Evolutionary conservation across 2,329 filamentous ascomycete species (phyloP).

Genomic region (Colletotrichum scovillei): DNA sequence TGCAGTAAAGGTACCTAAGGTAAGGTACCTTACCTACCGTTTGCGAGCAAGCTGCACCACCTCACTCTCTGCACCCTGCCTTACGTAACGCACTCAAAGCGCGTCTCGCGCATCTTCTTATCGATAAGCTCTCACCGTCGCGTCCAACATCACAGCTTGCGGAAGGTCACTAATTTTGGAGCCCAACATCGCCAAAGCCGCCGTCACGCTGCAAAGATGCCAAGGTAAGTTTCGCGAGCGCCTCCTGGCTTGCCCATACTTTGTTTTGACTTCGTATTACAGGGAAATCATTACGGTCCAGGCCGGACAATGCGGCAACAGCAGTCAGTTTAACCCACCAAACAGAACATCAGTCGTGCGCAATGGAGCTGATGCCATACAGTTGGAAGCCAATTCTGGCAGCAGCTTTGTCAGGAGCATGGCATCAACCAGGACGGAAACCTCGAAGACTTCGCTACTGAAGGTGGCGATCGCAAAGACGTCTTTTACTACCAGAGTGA

Average conservation of each 20-base stretch:
- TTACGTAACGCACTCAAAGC: slow-evolving; percentile 11
- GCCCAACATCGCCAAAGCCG: slow-evolving; percentile 24
- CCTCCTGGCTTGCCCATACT: background rate
- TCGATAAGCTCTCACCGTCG: slow-evolving; percentile 35
- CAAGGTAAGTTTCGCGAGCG: slow-evolving; percentile 23
- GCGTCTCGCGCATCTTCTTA: slow-evolving; percentile 33
- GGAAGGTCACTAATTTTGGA: slow-evolving; percentile 11
- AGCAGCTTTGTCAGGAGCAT: slow-evolving; percentile 97
- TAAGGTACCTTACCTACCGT: background rate
- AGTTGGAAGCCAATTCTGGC: slow-evolving; percentile 99
- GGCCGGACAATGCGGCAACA: slow-evolving; percentile 99
- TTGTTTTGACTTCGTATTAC: slow-evolving; percentile 3
- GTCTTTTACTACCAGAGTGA: slow-evolving; percentile 99
- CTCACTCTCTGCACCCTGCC: too few relatives aligned
- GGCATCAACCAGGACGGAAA: slow-evolving; percentile 98
- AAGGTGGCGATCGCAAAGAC: slow-evolving; percentile 97
- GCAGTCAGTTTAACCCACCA: slow-evolving; percentile 74
- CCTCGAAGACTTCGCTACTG: slow-evolving; percentile 96
- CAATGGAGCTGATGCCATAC: slow-evolving; percentile 45
- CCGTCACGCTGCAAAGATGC: slow-evolving; percentile 30
- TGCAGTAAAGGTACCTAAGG: too few relatives aligned
- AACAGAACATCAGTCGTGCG: background rate
- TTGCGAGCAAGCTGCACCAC: background rate
- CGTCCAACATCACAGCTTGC: slow-evolving; percentile 32
- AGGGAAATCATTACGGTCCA: slow-evolving; percentile 99